Evolutionary conservation across 352 stramenopile species (phyloP).

Genomic region (Phytophthora parvispora): DNA sequence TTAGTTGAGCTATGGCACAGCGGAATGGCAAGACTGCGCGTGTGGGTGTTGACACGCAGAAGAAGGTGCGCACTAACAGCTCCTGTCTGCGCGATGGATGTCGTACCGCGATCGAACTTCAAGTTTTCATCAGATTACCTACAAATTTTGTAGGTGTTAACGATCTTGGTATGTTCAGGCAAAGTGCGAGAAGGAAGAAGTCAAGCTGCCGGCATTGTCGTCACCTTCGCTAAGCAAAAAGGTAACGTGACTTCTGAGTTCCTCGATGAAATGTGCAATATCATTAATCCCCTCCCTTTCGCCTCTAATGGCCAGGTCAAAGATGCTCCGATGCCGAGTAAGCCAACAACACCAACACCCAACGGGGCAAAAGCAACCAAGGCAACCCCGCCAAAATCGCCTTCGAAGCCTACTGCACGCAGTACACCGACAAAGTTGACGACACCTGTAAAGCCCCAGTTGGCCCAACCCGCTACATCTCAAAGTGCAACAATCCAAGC

Average conservation of each 20-base stretch:
- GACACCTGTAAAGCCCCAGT: slow-evolving; percentile 13
- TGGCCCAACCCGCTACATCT: background rate
- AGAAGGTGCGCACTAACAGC: slow-evolving; percentile 10
- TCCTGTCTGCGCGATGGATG: too few relatives aligned
- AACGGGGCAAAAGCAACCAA: slow-evolving; percentile 12
- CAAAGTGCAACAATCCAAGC: background rate
- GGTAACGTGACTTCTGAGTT: slow-evolving; percentile 6
- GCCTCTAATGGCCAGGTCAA: slow-evolving; percentile 12
- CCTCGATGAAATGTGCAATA: background rate
- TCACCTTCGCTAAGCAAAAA: slow-evolving; percentile 44
- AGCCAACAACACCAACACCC: slow-evolving; percentile 5
- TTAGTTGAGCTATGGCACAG: slow-evolving; percentile 13
- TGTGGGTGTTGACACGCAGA: slow-evolving; percentile 13
- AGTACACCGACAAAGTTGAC: slow-evolving; percentile 19
- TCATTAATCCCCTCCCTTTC: background rate
- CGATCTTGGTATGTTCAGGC: background rate
- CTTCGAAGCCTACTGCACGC: slow-evolving; percentile 11
- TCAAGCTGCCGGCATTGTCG: slow-evolving; percentile 58
- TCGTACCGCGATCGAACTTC: too few relatives aligned
- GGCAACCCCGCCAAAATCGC: slow-evolving; percentile 16
- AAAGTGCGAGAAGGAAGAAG: slow-evolving; percentile 43
- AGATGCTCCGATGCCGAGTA: slow-evolving; percentile 23
- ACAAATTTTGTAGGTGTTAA: background rate
- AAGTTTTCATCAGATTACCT: too few relatives aligned
- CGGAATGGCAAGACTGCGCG: slow-evolving; percentile 15